A percentile compares a stretch with the other conserved stretches of the same genome.
Conservation (phyloP, 768 basidiomycete genomes). For the Xerocomus potaroensis region DNA sequence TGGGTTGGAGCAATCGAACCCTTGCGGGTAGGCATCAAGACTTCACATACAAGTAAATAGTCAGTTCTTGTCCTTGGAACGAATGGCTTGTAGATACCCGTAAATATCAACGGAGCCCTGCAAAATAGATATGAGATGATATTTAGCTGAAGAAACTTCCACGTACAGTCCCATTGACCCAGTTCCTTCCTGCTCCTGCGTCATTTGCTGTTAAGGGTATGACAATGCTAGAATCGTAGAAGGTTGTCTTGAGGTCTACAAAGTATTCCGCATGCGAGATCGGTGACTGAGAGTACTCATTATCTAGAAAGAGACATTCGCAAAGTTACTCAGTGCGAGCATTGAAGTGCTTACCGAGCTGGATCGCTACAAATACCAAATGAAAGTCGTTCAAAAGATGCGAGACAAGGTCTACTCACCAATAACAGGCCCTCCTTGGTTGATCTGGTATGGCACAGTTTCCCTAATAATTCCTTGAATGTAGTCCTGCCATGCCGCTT, state of each 20-base stretch:
- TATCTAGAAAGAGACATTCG: constrained; percentile 43
- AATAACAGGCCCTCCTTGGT: constrained; percentile 69
- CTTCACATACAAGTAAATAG: constrained; percentile 23
- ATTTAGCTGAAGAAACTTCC: neutral
- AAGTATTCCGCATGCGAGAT: constrained; percentile 54
- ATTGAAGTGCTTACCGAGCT: constrained; percentile 41
- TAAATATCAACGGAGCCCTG: constrained; percentile 68
- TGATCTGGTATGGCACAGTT: constrained; percentile 64
- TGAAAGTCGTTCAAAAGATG: constrained; percentile 1
- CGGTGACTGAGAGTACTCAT: constrained; percentile 61
- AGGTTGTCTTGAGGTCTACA: constrained; percentile 52
- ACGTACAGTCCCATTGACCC: constrained; percentile 65
- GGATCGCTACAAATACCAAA: constrained; percentile 39
- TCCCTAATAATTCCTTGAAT: constrained; percentile 60
- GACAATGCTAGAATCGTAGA: constrained; percentile 51
- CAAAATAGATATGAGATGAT: constrained; percentile 1
- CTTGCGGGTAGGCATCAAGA: constrained; percentile 71
- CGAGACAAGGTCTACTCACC: constrained; percentile 36
- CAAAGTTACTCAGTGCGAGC: neutral
- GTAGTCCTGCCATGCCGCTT: constrained; percentile 67
- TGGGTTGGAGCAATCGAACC: constrained; percentile 78
- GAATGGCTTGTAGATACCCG: constrained; percentile 40
- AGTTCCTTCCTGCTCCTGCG: constrained; percentile 52
- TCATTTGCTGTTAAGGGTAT: constrained; percentile 78
- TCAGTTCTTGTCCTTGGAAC: neutral